phyloP scores from a whole-genome alignment of 139 green algal species.

The Chlorella vulgaris region DNA sequence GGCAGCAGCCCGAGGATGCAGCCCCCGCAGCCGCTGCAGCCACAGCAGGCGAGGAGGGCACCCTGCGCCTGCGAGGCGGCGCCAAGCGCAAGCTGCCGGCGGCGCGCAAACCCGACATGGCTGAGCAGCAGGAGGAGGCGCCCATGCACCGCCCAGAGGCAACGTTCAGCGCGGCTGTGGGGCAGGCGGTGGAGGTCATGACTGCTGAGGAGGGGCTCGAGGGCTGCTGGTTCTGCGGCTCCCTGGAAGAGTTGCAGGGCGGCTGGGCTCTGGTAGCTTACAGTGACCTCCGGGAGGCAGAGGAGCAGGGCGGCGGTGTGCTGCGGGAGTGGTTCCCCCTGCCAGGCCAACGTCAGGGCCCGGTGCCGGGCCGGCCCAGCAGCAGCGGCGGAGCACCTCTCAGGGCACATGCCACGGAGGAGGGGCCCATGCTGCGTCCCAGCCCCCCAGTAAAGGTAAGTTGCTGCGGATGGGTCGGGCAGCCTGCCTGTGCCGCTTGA shows the following conservation, averaged over 20 bases:
- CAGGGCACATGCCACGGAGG: neutral
- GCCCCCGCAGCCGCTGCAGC: neutral
- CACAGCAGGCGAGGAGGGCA: neutral
- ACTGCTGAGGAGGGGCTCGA: slow-evolving; percentile 52
- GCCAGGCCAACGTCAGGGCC: slow-evolving; percentile 7
- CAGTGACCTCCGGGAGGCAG: slow-evolving; percentile 35
- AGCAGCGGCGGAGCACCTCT: neutral
- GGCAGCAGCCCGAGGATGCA: too few relatives aligned
- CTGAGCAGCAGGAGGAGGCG: neutral
- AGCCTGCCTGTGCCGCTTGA: too few relatives aligned
- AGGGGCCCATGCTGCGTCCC: neutral
- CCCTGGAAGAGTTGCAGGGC: slow-evolving; percentile 2
- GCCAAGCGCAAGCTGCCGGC: slow-evolving; percentile 2
- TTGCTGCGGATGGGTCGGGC: neutral
- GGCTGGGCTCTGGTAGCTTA: slow-evolving; percentile 53
- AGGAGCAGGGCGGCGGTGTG: slow-evolving; percentile 31
- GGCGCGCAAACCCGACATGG: slow-evolving; percentile 1
- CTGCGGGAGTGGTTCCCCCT: slow-evolving; percentile 63
- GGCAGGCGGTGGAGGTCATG: slow-evolving; percentile 38
- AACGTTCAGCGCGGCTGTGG: neutral
- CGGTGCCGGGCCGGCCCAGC: neutral
- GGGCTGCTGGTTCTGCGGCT: slow-evolving; percentile 34
- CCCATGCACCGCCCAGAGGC: neutral
- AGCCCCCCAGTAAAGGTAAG: neutral
- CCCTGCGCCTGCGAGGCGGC: slow-evolving; percentile 24